Base-by-base conservation (phyloP, 257 asterid genomes). In the Capsicum chinense region DNA sequence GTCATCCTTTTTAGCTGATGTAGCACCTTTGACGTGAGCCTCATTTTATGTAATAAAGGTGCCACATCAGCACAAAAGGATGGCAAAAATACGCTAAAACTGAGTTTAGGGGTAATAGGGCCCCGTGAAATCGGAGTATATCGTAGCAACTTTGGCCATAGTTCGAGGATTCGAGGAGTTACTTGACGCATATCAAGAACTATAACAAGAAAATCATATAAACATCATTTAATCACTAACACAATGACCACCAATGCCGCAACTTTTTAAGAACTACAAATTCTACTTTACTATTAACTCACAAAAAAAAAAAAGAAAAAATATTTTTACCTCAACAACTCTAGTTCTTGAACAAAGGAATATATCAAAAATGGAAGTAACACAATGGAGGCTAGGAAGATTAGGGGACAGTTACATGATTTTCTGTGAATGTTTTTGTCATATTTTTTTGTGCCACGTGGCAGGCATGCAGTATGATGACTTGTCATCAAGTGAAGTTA, bases 401-500 rank as follows among this genome's bases (percentile, higher is more conserved):
- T 21, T 14, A 33, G 37, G 4, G 35, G 15, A 56, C 16, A 76
- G 12, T 13, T 6, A 21, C 42, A 11, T 73, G 59, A 73, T 66
- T 67, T 68, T 42, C 44, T 3, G 63, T 52, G 48, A 48, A 14
- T 52, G 13, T 3, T 54, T 76, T 74, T 50, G 80, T 74, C 80
- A 54, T 52, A 52, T 76, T 52, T 26, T 9, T 3, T 14, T 26
- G 33, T 26, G 33, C 5, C 64, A 76, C 64, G 81, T 76, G 64
- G 33, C 15, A 54, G 64, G 15, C 81, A 76, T 76, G 63, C 64
- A 76, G 48, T 21, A 26, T 52, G 80, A 39, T 73, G 63, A 71
- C 13, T 21, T 13, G 48, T 17, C 44, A 8, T 52, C 63, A 76
- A 14, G 13, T 76, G 42, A 76, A 21, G 8, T 52, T 5, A 76